Evolutionary conservation across 2,329 filamentous ascomycete species (phyloP).

Genomic region (Neophaeococcomyces aloes): DNA sequence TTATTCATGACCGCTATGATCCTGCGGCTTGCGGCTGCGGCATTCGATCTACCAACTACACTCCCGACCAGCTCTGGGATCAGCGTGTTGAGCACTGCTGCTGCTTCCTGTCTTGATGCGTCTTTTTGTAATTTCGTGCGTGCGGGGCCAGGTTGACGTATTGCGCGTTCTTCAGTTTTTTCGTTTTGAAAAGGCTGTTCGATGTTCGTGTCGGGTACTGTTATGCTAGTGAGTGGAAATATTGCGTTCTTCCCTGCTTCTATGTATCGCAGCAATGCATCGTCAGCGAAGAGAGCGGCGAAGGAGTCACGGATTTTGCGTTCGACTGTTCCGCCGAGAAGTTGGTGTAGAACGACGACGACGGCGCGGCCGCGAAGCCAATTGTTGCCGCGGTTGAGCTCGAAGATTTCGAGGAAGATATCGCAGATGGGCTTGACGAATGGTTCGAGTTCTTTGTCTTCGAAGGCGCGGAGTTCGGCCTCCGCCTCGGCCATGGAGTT

Average conservation of each 20-base stretch:
- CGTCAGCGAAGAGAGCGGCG: constrained; percentile 62
- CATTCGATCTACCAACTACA: constrained; percentile 86
- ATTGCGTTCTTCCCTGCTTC: constrained; percentile 61
- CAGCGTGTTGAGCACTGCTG: constrained; percentile 76
- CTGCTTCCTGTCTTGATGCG: constrained; percentile 74
- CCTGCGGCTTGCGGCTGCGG: constrained; percentile 76
- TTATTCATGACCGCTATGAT: constrained; percentile 91
- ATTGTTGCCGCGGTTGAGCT: constrained; percentile 88
- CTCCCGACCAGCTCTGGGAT: constrained; percentile 84
- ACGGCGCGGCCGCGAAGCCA: constrained; percentile 94
- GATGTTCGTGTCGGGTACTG: constrained; percentile 30
- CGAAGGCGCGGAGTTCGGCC: constrained; percentile 86
- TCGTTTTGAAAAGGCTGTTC: constrained; percentile 29
- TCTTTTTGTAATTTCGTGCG: constrained; percentile 64
- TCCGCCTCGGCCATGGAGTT: constrained; percentile 66
- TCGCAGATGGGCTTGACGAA: constrained; percentile 99
- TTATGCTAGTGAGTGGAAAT: constrained; percentile 55
- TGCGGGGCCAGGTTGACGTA: constrained; percentile 38
- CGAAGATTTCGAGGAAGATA: constrained; percentile 90
- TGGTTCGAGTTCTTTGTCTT: constrained; percentile 77
- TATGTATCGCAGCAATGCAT: constrained; percentile 66
- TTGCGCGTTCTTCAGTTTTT: constrained; percentile 26
- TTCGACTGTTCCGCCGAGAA: constrained; percentile 91
- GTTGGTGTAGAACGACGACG: constrained; percentile 89
- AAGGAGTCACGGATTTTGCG: constrained; percentile 84